phyloP scores from a whole-genome alignment of 768 basidiomycete species.

The Cyclocybe aegerita region DNA sequence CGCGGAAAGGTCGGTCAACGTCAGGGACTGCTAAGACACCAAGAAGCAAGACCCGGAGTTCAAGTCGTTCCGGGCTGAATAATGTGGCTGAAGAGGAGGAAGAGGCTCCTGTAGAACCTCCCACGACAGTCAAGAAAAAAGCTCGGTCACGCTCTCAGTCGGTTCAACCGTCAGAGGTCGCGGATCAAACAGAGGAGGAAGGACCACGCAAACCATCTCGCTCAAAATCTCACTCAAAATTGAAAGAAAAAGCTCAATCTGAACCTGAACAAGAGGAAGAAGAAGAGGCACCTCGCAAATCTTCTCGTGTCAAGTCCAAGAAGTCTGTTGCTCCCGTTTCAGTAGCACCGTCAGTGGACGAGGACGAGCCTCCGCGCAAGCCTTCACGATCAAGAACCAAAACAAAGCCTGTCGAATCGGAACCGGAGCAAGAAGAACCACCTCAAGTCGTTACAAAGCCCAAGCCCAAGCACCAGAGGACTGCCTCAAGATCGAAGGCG shows the following conservation, averaged over 20 bases:
- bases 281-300: conserved; percentile 13
- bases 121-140: conserved; percentile 15
- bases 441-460: too few species aligned
- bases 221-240: conserved; percentile 23
- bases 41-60: conserved; percentile 16
- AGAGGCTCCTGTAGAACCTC: conserved; percentile 9
- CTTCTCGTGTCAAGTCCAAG: conserved; percentile 17
- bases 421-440: conserved; percentile 10
- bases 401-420: conserved; percentile 16
- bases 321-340: conserved; percentile 11
- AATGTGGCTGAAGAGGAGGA: conserved; percentile 25
- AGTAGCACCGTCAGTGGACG: conserved; percentile 6
- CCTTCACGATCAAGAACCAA: conserved; percentile 17
- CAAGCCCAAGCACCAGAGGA: conserved; percentile 5
- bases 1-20: conserved; percentile 21
- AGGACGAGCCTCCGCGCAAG: conserved; percentile 14
- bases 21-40: conserved; percentile 21
- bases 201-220: conserved; percentile 22
- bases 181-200: conserved; percentile 7
- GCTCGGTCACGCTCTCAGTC: conserved; percentile 24
- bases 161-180: conserved; percentile 11
- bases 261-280: conserved; percentile 20
- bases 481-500: conserved; percentile 7
- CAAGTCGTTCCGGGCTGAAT: conserved; percentile 20
- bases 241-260: conserved; percentile 18